These are phyloP conservation scores for Trametes cinnabarina DNA, from an alignment of 768 basidiomycete species.

Conservation along the genomic window DNA sequence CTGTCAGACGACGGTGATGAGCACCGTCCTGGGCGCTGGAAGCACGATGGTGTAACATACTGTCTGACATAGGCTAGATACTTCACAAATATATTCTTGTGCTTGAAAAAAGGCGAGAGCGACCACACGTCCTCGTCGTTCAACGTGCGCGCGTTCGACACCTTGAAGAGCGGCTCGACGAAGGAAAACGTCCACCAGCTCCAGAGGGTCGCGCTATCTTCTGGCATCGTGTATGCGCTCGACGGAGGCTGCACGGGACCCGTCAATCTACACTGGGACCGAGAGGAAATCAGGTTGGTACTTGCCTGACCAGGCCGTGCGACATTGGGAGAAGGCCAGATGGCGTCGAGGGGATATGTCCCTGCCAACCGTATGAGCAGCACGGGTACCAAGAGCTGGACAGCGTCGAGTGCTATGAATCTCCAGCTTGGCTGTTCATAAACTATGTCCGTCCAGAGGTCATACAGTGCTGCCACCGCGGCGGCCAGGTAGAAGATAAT, in stretches of 20 bases:
- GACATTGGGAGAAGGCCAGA: conserved; percentile 46
- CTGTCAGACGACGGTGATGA: conserved; percentile 28
- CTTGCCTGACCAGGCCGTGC: conserved; percentile 49
- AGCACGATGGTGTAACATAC: conserved; percentile 28
- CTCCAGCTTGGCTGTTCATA: conserved; percentile 11
- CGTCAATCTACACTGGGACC: background rate
- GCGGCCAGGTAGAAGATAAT: conserved; percentile 43
- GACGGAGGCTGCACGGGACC: conserved; percentile 47
- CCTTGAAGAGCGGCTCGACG: conserved; percentile 56
- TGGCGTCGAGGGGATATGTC: conserved; percentile 50
- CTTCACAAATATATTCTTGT: conserved; percentile 66
- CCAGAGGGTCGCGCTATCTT: conserved; percentile 65
- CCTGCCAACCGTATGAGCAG: conserved; percentile 51
- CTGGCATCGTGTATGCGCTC: conserved; percentile 51
- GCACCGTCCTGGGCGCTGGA: background rate
- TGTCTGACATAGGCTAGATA: conserved; percentile 49
- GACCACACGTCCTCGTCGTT: conserved; percentile 54
- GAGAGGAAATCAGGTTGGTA: background rate
- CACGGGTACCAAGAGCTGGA: conserved; percentile 36
- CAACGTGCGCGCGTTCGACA: conserved; percentile 49
- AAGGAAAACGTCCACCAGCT: conserved; percentile 65
- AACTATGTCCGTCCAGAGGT: conserved; percentile 34
- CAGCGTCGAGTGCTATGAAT: conserved; percentile 25
- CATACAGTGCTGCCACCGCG: conserved; percentile 35
- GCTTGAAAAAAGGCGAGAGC: conserved; percentile 65